These are phyloP conservation scores for Saccharomyces hybrid DNA, from an alignment of 1,139 yeast species.

Conservation along the genomic window DNA sequence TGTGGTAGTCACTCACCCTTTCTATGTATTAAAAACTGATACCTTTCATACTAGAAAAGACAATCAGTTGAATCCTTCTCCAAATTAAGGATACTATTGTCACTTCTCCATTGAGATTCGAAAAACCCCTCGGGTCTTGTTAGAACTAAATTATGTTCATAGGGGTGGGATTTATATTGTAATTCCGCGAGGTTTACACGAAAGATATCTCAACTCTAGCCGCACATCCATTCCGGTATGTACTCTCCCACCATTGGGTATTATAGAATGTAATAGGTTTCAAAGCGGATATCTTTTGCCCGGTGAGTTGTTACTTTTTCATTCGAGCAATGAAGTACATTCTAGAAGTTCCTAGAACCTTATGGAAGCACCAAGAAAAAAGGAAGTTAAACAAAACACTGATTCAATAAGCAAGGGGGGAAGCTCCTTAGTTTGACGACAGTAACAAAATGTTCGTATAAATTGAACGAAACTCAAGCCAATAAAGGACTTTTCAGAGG, in stretches of 20 bases:
- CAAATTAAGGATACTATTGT: neutral
- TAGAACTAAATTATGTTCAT: neutral
- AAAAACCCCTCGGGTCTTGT: neutral
- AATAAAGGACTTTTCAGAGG: neutral
- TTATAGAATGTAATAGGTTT: neutral
- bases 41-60: neutral
- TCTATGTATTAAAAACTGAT: neutral
- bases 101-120: neutral
- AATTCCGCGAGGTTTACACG: neutral
- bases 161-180: neutral
- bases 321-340: neutral
- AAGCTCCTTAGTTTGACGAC: neutral
- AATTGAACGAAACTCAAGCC: neutral
- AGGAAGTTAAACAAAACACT: neutral
- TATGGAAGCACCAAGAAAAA: constrained; percentile 4
- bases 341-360: constrained; percentile 5
- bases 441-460: neutral
- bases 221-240: neutral
- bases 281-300: neutral
- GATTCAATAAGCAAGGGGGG: neutral
- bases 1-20: neutral
- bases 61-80: neutral
- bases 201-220: neutral
- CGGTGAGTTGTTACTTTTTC: neutral
- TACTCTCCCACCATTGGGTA: neutral